phyloP scores from a whole-genome alignment of 495 filamentous ascomycete genomes.

The Penicillium bovifimosum region DNA sequence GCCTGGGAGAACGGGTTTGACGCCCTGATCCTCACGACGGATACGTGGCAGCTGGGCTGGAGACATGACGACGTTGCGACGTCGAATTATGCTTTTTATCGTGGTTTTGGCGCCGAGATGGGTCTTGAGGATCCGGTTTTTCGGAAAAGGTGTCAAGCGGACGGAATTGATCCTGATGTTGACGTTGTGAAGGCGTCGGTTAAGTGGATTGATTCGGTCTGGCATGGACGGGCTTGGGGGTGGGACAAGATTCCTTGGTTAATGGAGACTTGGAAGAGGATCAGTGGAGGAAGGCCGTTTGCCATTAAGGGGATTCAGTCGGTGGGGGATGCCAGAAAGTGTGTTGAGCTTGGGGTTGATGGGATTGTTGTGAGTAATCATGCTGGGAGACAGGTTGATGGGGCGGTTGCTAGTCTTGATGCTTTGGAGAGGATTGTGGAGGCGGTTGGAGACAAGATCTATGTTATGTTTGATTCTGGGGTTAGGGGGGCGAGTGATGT shows the following conservation, averaged over 20 bases:
- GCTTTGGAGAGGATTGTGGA: slow-evolving; percentile 59
- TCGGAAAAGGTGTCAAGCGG: slow-evolving; percentile 42
- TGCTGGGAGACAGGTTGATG: slow-evolving; percentile 59
- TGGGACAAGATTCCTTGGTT: slow-evolving; percentile 56
- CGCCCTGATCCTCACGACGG: slow-evolving; percentile 56
- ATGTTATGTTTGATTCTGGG: slow-evolving; percentile 60
- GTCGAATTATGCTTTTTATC: slow-evolving; percentile 61
- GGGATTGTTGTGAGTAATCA: slow-evolving; percentile 58
- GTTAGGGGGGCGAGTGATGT: slow-evolving; percentile 53
- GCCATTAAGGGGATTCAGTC: slow-evolving; percentile 53
- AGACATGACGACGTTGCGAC: slow-evolving; percentile 54
- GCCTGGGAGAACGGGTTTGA: slow-evolving; percentile 52
- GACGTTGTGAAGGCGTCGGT: slow-evolving; percentile 47
- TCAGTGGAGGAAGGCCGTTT: slow-evolving; percentile 53
- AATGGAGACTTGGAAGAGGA: slow-evolving; percentile 45
- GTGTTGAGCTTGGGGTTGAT: slow-evolving; percentile 49
- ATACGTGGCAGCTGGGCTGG: slow-evolving; percentile 64
- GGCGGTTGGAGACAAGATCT: slow-evolving; percentile 45
- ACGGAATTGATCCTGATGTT: slow-evolving; percentile 47
- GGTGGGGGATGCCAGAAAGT: slow-evolving; percentile 48
- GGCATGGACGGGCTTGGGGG: slow-evolving; percentile 56
- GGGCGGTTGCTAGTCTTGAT: slow-evolving; percentile 54
- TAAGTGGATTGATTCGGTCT: slow-evolving; percentile 61
- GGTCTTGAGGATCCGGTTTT: slow-evolving; percentile 57
- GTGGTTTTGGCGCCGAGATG: slow-evolving; percentile 49